phyloP scores from a whole-genome alignment of 2,329 filamentous ascomycete genomes.

The Nannizzia gypsea region DNA sequence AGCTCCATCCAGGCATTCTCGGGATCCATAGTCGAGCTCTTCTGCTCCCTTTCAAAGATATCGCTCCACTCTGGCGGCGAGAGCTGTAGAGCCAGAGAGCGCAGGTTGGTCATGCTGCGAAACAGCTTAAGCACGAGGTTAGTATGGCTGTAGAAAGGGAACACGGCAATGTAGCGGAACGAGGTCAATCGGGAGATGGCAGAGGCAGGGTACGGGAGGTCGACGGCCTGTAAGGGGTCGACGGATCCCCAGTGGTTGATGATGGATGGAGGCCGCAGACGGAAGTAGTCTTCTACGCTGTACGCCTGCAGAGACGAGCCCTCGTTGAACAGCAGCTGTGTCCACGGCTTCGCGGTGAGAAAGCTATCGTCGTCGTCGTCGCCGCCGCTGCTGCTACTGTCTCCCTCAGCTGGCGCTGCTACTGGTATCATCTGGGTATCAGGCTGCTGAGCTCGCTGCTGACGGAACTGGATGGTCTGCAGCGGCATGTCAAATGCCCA shows the following conservation, averaged over 20 bases:
- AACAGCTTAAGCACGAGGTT: slow-evolving; percentile 35
- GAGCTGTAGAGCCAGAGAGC: slow-evolving; percentile 45
- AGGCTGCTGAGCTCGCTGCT: neutral
- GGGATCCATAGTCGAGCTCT: slow-evolving; percentile 28
- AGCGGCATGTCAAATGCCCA: slow-evolving; percentile 54
- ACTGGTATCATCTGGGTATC: slow-evolving; percentile 4
- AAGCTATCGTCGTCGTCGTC: slow-evolving; percentile 27
- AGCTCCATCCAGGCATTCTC: slow-evolving; percentile 45
- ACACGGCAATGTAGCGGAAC: slow-evolving; percentile 52
- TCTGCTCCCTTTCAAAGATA: slow-evolving; percentile 29
- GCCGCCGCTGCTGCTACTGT: neutral
- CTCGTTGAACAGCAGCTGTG: slow-evolving; percentile 57
- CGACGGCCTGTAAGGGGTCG: slow-evolving; percentile 11
- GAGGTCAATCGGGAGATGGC: slow-evolving; percentile 35
- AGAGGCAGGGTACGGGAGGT: slow-evolving; percentile 28
- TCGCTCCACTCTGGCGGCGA: slow-evolving; percentile 30
- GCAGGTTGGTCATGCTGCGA: slow-evolving; percentile 39
- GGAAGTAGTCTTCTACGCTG: slow-evolving; percentile 58
- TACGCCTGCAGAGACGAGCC: slow-evolving; percentile 62
- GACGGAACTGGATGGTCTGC: slow-evolving; percentile 45
- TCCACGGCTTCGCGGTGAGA: slow-evolving; percentile 53
- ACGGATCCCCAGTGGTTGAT: slow-evolving; percentile 37
- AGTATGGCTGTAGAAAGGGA: slow-evolving; percentile 54
- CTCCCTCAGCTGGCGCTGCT: no score
- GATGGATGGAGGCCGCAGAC: slow-evolving; percentile 51